Evolutionary conservation across 78 protist genomes (phyloP).

Genomic region (Dictyostelium firmibasis): DNA sequence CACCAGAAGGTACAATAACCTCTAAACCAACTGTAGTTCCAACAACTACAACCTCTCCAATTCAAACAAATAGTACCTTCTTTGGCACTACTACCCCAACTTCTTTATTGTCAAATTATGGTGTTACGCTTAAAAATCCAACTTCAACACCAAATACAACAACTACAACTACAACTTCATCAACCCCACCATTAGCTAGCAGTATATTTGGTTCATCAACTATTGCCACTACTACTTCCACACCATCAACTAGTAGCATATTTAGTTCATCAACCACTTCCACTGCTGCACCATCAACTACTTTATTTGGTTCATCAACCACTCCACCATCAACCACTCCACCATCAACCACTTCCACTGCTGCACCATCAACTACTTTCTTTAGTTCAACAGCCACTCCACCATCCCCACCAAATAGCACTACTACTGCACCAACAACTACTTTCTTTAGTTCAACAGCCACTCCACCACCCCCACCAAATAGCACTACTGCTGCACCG

Average conservation of each 20-base stretch:
- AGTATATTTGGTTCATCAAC: neutral
- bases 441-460: neutral
- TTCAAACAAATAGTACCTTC: neutral
- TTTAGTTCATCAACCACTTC: neutral
- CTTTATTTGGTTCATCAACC: neutral
- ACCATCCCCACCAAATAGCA: no score
- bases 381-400: neutral
- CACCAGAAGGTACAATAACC: neutral
- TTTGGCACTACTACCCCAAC: neutral
- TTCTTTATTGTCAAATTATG: neutral
- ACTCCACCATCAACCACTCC: neutral
- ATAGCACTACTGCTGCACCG: neutral
- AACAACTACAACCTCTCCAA: neutral
- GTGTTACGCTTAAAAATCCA: no score
- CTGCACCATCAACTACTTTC: neutral
- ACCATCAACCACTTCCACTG: neutral
- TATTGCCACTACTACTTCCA: neutral
- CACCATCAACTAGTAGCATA: neutral
- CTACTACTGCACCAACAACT: neutral
- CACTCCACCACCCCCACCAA: neutral
- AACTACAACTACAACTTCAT: neutral
- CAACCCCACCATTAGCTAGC: neutral
- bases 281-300: neutral
- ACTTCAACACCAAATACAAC: neutral
- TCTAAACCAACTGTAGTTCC: neutral